Conservation (phyloP, 345 rosid genomes). For the Citrus reticulata region DNA sequence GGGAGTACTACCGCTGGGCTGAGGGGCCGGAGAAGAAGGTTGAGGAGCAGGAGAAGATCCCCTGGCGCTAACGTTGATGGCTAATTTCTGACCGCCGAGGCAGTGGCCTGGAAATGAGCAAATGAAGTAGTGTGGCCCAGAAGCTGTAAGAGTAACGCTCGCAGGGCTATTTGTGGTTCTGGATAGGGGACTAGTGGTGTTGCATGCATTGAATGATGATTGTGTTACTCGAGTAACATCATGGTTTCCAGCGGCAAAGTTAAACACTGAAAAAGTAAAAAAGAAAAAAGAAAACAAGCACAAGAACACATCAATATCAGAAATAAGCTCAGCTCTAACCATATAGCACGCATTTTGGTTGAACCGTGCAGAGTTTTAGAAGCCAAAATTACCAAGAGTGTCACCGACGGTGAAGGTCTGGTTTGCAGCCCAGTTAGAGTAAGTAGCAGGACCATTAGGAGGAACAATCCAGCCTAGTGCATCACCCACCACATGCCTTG, state of each 20-base stretch:
- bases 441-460: slow-evolving; percentile 5
- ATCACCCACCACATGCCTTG: slow-evolving; percentile 34
- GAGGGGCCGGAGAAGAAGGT: slow-evolving; percentile 25
- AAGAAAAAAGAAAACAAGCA: no score
- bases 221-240: slow-evolving; percentile 40
- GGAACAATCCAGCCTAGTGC: slow-evolving; percentile 41
- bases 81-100: slow-evolving; percentile 29
- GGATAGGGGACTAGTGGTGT: slow-evolving; percentile 19
- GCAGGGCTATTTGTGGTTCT: slow-evolving; percentile 22
- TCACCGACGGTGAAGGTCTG: slow-evolving; percentile 45
- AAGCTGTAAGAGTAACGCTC: slow-evolving; percentile 21
- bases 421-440: slow-evolving; percentile 44
- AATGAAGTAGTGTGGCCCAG: slow-evolving; percentile 35
- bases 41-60: slow-evolving; percentile 11
- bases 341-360: neutral
- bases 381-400: slow-evolving; percentile 31
- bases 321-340: neutral
- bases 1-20: slow-evolving; percentile 3
- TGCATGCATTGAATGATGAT: slow-evolving; percentile 38
- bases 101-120: slow-evolving; percentile 41
- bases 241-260: slow-evolving; percentile 31
- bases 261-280: slow-evolving; percentile 31
- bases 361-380: neutral
- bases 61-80: slow-evolving; percentile 16
- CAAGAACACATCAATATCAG: neutral